Evolutionary conservation across 108 stramenopile genomes (phyloP).

Genomic region (Nitzschia palea): DNA sequence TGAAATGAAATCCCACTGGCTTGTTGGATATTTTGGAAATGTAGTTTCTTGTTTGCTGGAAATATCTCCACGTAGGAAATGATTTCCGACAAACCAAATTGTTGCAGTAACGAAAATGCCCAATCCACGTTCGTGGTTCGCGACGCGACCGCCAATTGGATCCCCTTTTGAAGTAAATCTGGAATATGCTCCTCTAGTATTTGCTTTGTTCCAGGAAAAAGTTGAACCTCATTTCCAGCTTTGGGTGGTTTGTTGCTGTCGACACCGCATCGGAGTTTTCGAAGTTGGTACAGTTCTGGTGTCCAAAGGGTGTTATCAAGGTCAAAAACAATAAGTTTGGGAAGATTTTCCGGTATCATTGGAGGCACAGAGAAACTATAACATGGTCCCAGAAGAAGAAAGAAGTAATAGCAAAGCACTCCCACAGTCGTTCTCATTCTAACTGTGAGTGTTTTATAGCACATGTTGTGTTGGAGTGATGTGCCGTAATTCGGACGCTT

Average conservation of each 20-base stretch:
- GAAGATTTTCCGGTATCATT: too few relatives aligned
- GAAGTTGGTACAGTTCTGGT: constrained; percentile 76
- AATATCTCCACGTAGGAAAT: constrained; percentile 74
- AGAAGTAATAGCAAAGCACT: too few relatives aligned
- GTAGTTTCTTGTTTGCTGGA: constrained; percentile 70
- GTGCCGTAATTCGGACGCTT: too few relatives aligned
- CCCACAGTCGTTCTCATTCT: too few relatives aligned
- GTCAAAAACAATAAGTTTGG: constrained; percentile 53
- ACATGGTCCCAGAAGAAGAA: too few relatives aligned
- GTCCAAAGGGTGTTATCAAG: constrained; percentile 59
- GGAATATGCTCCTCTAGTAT: constrained; percentile 45
- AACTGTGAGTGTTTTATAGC: too few relatives aligned
- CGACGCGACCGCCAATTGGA: constrained; percentile 69
- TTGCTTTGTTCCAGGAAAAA: constrained; percentile 48
- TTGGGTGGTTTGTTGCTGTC: constrained; percentile 41
- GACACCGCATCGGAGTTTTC: constrained; percentile 52
- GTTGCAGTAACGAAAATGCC: constrained; percentile 62
- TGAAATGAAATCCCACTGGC: constrained; percentile 55
- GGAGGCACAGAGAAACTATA: too few relatives aligned
- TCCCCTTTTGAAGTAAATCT: constrained; percentile 25
- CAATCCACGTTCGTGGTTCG: constrained; percentile 69
- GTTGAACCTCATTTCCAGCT: constrained; percentile 63
- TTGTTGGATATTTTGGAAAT: constrained; percentile 57
- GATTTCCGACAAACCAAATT: constrained; percentile 53
- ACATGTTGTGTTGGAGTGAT: too few relatives aligned